Conservation (phyloP, 2,329 filamentous ascomycete genomes). For the Cyphellophora europaea region DNA sequence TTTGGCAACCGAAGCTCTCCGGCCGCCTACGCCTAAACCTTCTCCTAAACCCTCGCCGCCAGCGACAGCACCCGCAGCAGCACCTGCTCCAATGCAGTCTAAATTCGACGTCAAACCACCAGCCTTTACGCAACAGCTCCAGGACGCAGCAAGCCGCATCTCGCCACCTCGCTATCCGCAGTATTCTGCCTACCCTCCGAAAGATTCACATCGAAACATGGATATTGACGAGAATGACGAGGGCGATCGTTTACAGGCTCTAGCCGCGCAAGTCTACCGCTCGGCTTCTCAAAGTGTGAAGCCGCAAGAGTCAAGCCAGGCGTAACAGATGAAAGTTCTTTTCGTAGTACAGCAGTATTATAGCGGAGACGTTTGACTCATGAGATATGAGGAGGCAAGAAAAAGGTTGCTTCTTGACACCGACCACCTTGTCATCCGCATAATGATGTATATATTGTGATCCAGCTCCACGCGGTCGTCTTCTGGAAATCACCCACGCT, state of each 20-base stretch:
- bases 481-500: too few relatives aligned
- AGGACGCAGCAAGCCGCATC: constrained; percentile 4
- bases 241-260: constrained; percentile 26
- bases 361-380: too few relatives aligned
- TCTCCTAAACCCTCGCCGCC: neutral
- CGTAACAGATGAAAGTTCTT: too few relatives aligned
- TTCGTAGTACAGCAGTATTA: too few relatives aligned
- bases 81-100: constrained; percentile 7
- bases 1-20: neutral
- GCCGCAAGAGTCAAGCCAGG: constrained; percentile 1
- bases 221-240: constrained; percentile 36
- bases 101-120: constrained; percentile 18
- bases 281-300: constrained; percentile 15
- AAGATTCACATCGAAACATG: constrained; percentile 23
- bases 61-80: constrained; percentile 4
- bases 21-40: constrained; percentile 2
- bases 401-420: too few relatives aligned
- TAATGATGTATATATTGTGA: too few relatives aligned
- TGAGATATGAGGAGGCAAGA: too few relatives aligned
- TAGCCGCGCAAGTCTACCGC: constrained; percentile 18
- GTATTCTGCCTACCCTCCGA: neutral
- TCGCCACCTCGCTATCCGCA: neutral
- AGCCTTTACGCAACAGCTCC: constrained; percentile 12
- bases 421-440: too few relatives aligned
- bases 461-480: too few relatives aligned